phyloP scores from a whole-genome alignment of 345 rosid species.

The Salix purpurea region DNA sequence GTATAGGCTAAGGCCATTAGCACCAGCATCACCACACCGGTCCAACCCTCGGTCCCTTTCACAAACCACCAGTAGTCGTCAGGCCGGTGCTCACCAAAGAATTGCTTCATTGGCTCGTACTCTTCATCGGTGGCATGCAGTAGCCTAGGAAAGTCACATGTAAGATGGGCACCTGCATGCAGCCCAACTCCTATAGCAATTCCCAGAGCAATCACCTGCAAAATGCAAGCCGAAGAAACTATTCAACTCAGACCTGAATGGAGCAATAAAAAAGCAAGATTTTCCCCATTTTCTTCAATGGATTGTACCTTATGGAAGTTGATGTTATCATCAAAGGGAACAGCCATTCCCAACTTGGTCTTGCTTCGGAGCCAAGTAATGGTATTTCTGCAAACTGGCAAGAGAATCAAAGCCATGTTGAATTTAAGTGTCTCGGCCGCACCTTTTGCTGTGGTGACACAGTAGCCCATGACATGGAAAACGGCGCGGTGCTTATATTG shows the following conservation, averaged over 20 bases:
- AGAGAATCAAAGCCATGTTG: slow-evolving; percentile 84
- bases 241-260: neutral
- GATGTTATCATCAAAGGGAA: slow-evolving; percentile 79
- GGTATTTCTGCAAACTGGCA: slow-evolving; percentile 76
- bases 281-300: neutral
- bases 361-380: slow-evolving; percentile 73
- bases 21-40: slow-evolving; percentile 64
- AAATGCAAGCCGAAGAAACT: neutral
- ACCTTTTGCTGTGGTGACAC: slow-evolving; percentile 74
- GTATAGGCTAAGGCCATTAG: slow-evolving; percentile 58
- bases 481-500: slow-evolving; percentile 58
- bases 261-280: too few species aligned
- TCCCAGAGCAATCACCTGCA: slow-evolving; percentile 42
- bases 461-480: slow-evolving; percentile 66
- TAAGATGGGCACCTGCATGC: slow-evolving; percentile 58
- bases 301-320: slow-evolving; percentile 71
- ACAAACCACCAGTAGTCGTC: slow-evolving; percentile 74
- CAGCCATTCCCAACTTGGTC: slow-evolving; percentile 45
- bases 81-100: slow-evolving; percentile 55
- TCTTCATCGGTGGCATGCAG: slow-evolving; percentile 57
- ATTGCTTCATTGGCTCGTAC: slow-evolving; percentile 56
- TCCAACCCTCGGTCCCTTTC: slow-evolving; percentile 69
- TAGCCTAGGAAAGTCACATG: slow-evolving; percentile 78
- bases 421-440: slow-evolving; percentile 71
- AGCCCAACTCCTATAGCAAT: slow-evolving; percentile 58